A percentile compares a stretch with the other conserved stretches of the same genome.
Conservation (phyloP, 805 yeast genomes). For the Deakozyma indianensis region DNA sequence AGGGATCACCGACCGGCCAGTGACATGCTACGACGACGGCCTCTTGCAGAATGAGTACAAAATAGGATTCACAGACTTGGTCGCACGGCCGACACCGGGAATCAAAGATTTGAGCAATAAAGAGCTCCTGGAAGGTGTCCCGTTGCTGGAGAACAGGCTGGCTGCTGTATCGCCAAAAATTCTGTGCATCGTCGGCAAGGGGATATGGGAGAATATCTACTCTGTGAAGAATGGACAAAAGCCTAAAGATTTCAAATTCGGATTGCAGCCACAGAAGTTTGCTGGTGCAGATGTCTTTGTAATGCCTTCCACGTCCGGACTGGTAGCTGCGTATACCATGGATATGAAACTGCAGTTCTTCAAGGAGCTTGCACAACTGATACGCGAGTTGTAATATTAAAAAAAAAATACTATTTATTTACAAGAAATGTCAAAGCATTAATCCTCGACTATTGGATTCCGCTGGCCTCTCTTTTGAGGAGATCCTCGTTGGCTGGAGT, state of each 20-base stretch:
- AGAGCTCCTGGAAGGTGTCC: conserved; percentile 46
- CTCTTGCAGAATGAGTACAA: conserved; percentile 27
- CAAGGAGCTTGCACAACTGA: conserved; percentile 24
- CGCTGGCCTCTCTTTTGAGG: neutral
- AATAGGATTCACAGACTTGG: conserved; percentile 62
- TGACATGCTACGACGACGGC: conserved; percentile 27
- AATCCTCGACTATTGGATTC: too few species aligned
- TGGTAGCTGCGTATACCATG: conserved; percentile 38
- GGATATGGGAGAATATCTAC: conserved; percentile 53
- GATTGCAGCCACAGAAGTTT: conserved; percentile 24
- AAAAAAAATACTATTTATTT: neutral
- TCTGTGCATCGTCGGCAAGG: conserved; percentile 55
- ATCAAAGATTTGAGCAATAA: conserved; percentile 35
- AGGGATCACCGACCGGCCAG: conserved; percentile 24
- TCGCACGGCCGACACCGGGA: conserved; percentile 45
- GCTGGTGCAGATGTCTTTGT: conserved; percentile 32
- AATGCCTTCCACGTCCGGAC: conserved; percentile 60
- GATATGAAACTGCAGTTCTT: conserved; percentile 35
- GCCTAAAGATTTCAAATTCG: conserved; percentile 36
- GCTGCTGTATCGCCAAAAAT: conserved; percentile 24
- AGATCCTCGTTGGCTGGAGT: conserved; percentile 9
- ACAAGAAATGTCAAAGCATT: too few species aligned
- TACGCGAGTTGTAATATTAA: neutral
- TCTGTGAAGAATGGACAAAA: conserved; percentile 20
- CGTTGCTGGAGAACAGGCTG: conserved; percentile 34